Base-by-base conservation (phyloP, 2,329 filamentous ascomycete genomes). In the Ophiostoma himal-ulmi region DNA sequence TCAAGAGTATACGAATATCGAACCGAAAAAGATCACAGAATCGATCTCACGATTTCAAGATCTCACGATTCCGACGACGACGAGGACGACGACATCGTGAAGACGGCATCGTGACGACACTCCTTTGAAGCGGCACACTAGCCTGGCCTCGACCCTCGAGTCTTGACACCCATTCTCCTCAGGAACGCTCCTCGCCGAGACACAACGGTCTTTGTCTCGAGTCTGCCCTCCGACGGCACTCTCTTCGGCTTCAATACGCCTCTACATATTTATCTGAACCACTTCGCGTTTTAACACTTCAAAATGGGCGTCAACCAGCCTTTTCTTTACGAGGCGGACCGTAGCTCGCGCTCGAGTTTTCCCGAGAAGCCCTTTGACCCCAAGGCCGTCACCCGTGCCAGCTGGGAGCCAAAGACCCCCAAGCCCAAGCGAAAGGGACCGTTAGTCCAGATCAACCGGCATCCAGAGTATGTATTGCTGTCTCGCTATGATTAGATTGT, bases 321-420 rank as follows among this genome's bases (percentile, higher is more conserved):
- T 70, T 95, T 90, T 82, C 84, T 94, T 79, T 95, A 95, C 80
- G 85, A 88, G 72, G 76, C 80, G 76, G 82, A 78, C 79, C 71
- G 71, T 60, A 77, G 83, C 75, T 83, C 87, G 77, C 81, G 36
- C 30, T 52, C 83, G 67, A 84, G 84, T 75, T 85, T 85, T 73
- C 85, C 81, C 77, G 81, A 79, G 78, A 82, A 76, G 76, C 81
- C 78, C n/a, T 96, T 96, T 80, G 93, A 97, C 76, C 94, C 94
- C 67, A 96, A 94, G 79, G 91, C 91, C 72, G 86, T 93, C 67
- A 94, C 93, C 30, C 86, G 93, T 77, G 91, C 92, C 73, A 94
- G 91, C 80, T 91, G 87, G 83, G 82, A 88, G 76, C 85, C 87
- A 14, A 86, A 87, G 69, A 82, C 86, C 57, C 83, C 81, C 36